Percentiles rank a stretch among this genome's conserved stretches.
phyloP scores from a whole-genome alignment of 1,284 basidiomycete genomes.

The Apiotrichum gamsii region DNA sequence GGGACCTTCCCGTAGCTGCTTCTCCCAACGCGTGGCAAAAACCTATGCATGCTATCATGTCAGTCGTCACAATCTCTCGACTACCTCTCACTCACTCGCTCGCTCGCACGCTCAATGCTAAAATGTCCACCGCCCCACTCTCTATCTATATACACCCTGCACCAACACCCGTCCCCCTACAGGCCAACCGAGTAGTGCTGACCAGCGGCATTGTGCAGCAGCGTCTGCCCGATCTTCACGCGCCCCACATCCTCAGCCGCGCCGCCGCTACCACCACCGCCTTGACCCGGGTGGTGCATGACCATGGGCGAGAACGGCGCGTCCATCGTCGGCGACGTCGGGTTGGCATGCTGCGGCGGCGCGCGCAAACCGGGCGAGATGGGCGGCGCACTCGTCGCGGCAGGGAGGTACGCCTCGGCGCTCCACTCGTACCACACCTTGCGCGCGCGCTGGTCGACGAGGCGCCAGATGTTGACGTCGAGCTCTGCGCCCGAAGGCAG shows the following conservation, averaged over 20 bases:
- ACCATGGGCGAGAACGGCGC: conserved; percentile 40
- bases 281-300: not conserved
- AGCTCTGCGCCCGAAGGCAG: conserved; percentile 86
- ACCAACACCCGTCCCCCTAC: conserved; percentile 22
- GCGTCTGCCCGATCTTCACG: conserved; percentile 87
- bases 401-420: conserved; percentile 78
- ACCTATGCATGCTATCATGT: too few relatives aligned
- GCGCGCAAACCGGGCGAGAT: conserved; percentile 13
- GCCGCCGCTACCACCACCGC: too few relatives aligned
- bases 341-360: conserved; percentile 8
- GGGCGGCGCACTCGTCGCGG: conserved; percentile 18
- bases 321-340: conserved; percentile 49
- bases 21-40: too few relatives aligned
- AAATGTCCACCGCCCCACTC: too few relatives aligned
- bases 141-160: too few relatives aligned
- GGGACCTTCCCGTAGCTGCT: too few relatives aligned
- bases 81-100: too few relatives aligned
- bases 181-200: conserved; percentile 88
- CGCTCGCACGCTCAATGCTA: too few relatives aligned
- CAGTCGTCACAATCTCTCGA: too few relatives aligned
- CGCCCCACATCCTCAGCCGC: conserved; percentile 38
- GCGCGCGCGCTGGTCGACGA: conserved; percentile 65
- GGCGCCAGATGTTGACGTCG: conserved; percentile 88
- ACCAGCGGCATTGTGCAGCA: conserved; percentile 82
- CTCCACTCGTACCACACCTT: conserved; percentile 98